Evolutionary conservation across 352 stramenopile genomes (phyloP).

Genomic region (Pythium monospermum): DNA sequence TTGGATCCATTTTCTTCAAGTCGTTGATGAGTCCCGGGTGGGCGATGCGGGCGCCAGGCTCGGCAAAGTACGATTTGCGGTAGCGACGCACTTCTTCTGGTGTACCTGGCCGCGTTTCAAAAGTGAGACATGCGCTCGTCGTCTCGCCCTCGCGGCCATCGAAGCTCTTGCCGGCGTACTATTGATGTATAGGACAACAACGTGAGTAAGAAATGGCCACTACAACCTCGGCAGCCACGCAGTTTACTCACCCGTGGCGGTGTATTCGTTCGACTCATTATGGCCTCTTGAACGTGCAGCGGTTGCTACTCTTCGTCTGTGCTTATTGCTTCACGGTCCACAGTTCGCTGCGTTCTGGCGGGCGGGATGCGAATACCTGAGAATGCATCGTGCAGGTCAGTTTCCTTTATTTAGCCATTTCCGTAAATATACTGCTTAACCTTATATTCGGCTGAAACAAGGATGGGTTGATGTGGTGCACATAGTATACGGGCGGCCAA

Average conservation of each 20-base stretch:
- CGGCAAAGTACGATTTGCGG: slow-evolving; percentile 82
- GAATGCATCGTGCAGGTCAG: background rate
- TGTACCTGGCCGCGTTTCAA: slow-evolving; percentile 54
- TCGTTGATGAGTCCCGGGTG: slow-evolving; percentile 80
- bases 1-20: slow-evolving; percentile 53
- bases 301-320: no score
- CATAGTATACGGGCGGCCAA: no score
- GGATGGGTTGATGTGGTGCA: background rate
- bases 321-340: no score
- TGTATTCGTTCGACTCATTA: slow-evolving; percentile 18
- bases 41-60: slow-evolving; percentile 64
- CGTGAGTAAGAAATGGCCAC: background rate
- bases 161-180: slow-evolving; percentile 43
- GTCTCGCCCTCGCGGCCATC: slow-evolving; percentile 34
- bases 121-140: slow-evolving; percentile 46
- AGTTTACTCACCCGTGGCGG: slow-evolving; percentile 20
- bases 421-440: no score
- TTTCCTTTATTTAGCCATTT: background rate
- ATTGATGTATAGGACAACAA: background rate
- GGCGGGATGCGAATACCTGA: no score
- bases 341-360: no score
- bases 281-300: no score
- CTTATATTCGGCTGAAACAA: background rate
- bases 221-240: no score
- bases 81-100: slow-evolving; percentile 69